Percentiles rank a stretch among this genome's conserved stretches.
phyloP scores from a whole-genome alignment of 768 basidiomycete genomes.

The Phanerochaete sordida region DNA sequence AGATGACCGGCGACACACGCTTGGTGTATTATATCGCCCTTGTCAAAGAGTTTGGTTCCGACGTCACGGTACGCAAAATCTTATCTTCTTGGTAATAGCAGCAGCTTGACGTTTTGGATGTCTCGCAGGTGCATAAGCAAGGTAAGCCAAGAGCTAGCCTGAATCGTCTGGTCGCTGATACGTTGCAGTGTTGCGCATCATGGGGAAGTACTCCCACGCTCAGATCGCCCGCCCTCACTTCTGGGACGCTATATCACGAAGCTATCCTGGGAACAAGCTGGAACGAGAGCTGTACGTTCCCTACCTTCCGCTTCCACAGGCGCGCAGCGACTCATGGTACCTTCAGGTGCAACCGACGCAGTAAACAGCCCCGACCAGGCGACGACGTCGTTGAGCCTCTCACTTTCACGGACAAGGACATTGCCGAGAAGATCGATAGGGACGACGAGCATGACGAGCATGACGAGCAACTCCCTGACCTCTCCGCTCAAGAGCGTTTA shows the following conservation, averaged over 20 bases:
- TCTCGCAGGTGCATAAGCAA: neutral
- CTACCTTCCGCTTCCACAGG: neutral
- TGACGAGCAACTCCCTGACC: conserved; percentile 21
- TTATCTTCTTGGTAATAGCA: no score
- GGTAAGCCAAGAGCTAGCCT: neutral
- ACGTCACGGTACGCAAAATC: no score
- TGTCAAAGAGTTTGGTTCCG: conserved; percentile 20
- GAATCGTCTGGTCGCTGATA: neutral
- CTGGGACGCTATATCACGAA: conserved; percentile 44
- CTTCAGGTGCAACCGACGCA: conserved; percentile 45
- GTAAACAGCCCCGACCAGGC: conserved; percentile 28
- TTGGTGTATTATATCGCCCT: conserved; percentile 26
- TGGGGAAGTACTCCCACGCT: conserved; percentile 47
- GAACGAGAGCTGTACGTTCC: no score
- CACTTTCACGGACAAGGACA: conserved; percentile 40
- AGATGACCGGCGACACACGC: conserved; percentile 42
- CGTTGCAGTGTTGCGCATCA: conserved; percentile 40
- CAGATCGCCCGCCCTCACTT: conserved; percentile 37
- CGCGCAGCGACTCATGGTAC: neutral
- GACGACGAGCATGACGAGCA: neutral
- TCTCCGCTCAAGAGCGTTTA: conserved; percentile 42
- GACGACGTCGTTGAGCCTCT: conserved; percentile 47
- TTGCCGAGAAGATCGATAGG: no score
- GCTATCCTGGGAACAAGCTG: no score
- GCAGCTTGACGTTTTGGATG: no score